Evolutionary conservation across 176 grass and related monocot species (phyloP).

Genomic region (Avena atlantica): DNA sequence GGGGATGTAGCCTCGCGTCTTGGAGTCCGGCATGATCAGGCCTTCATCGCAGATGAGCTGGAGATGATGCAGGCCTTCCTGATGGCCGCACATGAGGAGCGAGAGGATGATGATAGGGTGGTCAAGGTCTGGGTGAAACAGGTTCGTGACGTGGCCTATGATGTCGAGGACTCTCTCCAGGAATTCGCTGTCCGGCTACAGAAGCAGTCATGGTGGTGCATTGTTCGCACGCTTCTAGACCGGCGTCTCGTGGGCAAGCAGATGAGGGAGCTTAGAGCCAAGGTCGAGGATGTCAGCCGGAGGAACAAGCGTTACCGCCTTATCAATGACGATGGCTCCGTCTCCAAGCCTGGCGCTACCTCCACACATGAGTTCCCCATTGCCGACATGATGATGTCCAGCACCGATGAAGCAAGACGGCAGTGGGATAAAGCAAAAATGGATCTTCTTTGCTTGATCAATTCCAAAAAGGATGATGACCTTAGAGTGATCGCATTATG

Average conservation of each 20-base stretch:
- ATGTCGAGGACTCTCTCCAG: constrained; percentile 22
- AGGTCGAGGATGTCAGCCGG: constrained; percentile 26
- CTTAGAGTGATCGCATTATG: constrained; percentile 37
- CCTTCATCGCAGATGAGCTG: constrained; percentile 13
- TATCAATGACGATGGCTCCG: neutral
- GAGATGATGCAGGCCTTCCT: constrained; percentile 35
- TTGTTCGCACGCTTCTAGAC: neutral
- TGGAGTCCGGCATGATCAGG: neutral
- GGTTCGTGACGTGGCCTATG: constrained; percentile 14
- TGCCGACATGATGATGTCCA: neutral
- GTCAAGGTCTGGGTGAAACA: constrained; percentile 28
- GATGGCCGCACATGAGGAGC: constrained; percentile 5
- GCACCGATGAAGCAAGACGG: neutral
- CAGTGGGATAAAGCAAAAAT: neutral
- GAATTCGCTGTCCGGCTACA: constrained; percentile 19
- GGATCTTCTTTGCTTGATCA: neutral
- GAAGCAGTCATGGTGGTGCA: neutral
- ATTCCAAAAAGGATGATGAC: neutral
- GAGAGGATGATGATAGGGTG: neutral
- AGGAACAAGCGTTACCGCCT: constrained; percentile 27
- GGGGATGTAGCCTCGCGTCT: constrained; percentile 20
- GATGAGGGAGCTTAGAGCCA: constrained; percentile 29
- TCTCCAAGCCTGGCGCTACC: accelerated
- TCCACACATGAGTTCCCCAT: neutral
- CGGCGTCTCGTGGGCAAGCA: constrained; percentile 6